phyloP scores from a whole-genome alignment of 306 rosid species.

The Cicer cuneatum region DNA sequence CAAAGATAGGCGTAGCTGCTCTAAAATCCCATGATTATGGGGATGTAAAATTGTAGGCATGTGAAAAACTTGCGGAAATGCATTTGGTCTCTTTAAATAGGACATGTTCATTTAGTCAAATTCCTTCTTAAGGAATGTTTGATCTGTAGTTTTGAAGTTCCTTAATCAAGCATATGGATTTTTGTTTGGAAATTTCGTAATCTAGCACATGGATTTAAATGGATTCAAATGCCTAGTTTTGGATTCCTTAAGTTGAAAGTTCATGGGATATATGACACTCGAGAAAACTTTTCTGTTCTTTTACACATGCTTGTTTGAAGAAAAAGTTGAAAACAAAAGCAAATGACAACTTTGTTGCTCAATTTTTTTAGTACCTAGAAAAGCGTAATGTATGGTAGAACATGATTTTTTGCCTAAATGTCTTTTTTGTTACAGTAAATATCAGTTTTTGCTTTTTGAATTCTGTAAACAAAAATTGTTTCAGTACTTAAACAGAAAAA shows the following conservation, averaged over 20 bases:
- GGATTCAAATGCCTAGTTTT: background rate
- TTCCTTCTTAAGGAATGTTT: slow-evolving; percentile 21
- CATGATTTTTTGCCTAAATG: background rate
- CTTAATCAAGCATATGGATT: background rate
- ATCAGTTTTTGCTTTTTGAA: slow-evolving; percentile 8
- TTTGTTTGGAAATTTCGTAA: slow-evolving; percentile 1
- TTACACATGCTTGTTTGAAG: background rate
- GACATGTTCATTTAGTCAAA: slow-evolving; percentile 1
- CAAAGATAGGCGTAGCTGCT: slow-evolving; percentile 32
- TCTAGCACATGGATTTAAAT: background rate
- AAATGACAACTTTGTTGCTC: background rate
- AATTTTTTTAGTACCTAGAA: background rate
- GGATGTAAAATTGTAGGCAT: background rate
- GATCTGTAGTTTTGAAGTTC: slow-evolving; percentile 11
- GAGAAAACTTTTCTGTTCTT: background rate
- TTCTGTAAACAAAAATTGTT: background rate
- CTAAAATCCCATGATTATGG: slow-evolving; percentile 25
- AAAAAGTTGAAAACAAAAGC: background rate
- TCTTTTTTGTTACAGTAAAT: background rate
- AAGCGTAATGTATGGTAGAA: background rate
- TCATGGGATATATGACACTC: background rate
- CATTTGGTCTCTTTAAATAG: slow-evolving; percentile 14
- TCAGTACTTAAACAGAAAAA: background rate
- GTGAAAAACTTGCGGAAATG: slow-evolving; percentile 16
- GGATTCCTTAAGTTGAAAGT: slow-evolving; percentile 18